A percentile compares a stretch with the other conserved stretches of the same genome.
Evolutionary conservation across 2,329 filamentous ascomycete genomes (phyloP).

Genomic region (Penicillium griseofulvum): DNA sequence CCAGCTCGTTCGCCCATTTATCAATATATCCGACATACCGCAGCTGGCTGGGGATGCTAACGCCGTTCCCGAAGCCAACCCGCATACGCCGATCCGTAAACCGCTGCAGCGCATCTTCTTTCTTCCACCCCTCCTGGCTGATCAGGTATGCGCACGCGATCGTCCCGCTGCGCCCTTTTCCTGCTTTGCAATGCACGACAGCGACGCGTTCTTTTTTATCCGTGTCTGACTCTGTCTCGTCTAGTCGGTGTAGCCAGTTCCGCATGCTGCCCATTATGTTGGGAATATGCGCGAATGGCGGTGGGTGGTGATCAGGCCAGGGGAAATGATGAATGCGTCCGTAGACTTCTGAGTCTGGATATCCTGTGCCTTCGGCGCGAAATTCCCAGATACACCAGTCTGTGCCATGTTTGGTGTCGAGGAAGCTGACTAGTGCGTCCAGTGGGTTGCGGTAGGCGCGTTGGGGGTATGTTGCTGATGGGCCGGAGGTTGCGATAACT

Average conservation of each 20-base stretch:
- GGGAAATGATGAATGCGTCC: slow-evolving; percentile 84
- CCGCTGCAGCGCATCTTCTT: slow-evolving; percentile 61
- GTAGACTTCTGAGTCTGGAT: slow-evolving; percentile 87
- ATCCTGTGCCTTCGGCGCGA: slow-evolving; percentile 91
- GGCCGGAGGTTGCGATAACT: slow-evolving; percentile 76
- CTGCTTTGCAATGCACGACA: slow-evolving; percentile 95
- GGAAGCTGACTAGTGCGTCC: slow-evolving; percentile 79
- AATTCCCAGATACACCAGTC: slow-evolving; percentile 99
- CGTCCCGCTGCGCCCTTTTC: slow-evolving; percentile 89
- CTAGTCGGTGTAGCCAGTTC: slow-evolving; percentile 67
- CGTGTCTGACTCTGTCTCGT: slow-evolving; percentile 21
- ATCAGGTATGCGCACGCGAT: slow-evolving; percentile 87
- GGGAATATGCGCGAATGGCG: slow-evolving; percentile 84
- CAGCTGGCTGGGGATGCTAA: slow-evolving; percentile 89
- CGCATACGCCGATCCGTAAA: slow-evolving; percentile 87
- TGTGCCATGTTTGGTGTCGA: slow-evolving; percentile 77
- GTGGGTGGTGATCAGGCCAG: slow-evolving; percentile 96
- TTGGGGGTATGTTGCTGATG: slow-evolving; percentile 83
- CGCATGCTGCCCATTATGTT: slow-evolving; percentile 90
- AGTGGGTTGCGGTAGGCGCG: slow-evolving; percentile 92
- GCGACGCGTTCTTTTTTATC: slow-evolving; percentile 61
- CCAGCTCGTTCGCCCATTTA: slow-evolving; percentile 69
- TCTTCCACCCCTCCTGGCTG: slow-evolving; percentile 72
- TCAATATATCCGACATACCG: slow-evolving; percentile 87
- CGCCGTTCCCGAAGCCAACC: slow-evolving; percentile 79